phyloP scores from a whole-genome alignment of 176 grass and related monocot species.

The Bothriochloa decipiens region DNA sequence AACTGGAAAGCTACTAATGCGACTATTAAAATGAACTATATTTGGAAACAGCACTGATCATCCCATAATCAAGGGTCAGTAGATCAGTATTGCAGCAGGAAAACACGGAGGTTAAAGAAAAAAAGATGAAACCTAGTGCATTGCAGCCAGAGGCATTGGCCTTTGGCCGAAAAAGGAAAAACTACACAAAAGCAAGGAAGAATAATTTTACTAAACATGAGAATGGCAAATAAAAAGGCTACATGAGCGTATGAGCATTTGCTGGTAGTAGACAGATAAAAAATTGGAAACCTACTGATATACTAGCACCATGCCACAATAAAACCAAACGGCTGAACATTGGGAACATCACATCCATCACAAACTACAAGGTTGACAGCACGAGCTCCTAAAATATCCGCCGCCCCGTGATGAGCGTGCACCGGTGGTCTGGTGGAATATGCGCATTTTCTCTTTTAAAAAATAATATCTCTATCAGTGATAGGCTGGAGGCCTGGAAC shows the following conservation, averaged over 20 bases:
- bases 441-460: conserved; percentile 19
- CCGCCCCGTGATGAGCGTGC: neutral
- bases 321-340: conserved; percentile 7
- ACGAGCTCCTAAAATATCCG: neutral
- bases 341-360: conserved; percentile 23
- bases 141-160: neutral
- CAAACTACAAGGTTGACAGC: neutral
- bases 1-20: neutral
- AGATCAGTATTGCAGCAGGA: neutral
- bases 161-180: neutral
- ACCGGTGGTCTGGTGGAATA: neutral
- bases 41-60: neutral
- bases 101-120: neutral
- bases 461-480: conserved; percentile 1
- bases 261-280: no score
- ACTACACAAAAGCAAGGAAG: neutral
- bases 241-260: neutral
- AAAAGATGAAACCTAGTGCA: neutral
- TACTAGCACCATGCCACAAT: neutral
- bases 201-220: neutral
- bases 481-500: conserved; percentile 9
- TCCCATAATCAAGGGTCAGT: neutral
- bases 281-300: neutral
- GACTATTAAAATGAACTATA: conserved; percentile 6
- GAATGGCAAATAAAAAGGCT: neutral